Conservation (phyloP, 768 basidiomycete genomes). For the Amanita exitialis region DNA sequence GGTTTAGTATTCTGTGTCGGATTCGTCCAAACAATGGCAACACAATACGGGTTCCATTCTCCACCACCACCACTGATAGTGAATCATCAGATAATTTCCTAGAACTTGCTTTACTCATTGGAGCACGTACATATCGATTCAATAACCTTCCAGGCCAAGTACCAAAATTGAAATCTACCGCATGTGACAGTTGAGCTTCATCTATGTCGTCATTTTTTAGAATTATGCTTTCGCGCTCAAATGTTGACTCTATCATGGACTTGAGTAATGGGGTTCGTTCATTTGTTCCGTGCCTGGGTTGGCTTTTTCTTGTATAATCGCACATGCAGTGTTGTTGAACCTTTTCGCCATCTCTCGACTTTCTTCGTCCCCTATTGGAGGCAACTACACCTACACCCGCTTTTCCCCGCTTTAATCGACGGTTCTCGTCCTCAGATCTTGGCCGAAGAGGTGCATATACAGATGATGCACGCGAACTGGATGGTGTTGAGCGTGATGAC, state of each 20-base stretch:
- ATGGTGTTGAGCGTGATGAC: slow-evolving; percentile 31
- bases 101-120: no score
- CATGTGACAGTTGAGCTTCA: slow-evolving; percentile 28
- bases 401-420: slow-evolving; percentile 48
- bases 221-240: slow-evolving; percentile 7
- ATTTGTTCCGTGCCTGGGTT: background rate
- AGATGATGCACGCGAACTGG: slow-evolving; percentile 66
- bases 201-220: slow-evolving; percentile 14
- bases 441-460: slow-evolving; percentile 73
- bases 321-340: background rate
- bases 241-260: slow-evolving; percentile 11
- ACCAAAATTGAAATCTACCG: slow-evolving; percentile 51
- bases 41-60: slow-evolving; percentile 52
- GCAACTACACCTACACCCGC: slow-evolving; percentile 41
- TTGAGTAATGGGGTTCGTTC: slow-evolving; percentile 17
- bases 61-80: slow-evolving; percentile 78
- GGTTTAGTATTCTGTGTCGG: slow-evolving; percentile 28
- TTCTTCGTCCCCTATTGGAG: slow-evolving; percentile 14
- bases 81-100: background rate
- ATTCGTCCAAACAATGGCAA: slow-evolving; percentile 52
- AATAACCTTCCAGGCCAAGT: slow-evolving; percentile 57
- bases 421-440: slow-evolving; percentile 33
- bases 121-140: slow-evolving; percentile 54
- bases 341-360: slow-evolving; percentile 7
- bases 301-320: background rate